phyloP scores from a whole-genome alignment of 345 rosid species.

The Citrus sinensis region DNA sequence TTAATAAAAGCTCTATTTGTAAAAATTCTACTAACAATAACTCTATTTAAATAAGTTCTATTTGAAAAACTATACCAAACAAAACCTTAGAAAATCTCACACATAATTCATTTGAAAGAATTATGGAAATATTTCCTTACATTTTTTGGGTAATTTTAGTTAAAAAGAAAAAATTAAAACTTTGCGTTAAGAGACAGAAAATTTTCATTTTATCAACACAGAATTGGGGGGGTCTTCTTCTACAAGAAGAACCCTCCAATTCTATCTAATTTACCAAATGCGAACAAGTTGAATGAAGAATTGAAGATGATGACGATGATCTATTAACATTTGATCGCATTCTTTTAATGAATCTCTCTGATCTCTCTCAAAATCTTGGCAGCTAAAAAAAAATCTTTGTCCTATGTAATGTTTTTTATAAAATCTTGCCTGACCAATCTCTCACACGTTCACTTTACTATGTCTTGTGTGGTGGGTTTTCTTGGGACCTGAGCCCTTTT shows the following conservation, averaged over 20 bases:
- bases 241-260: constrained; percentile 1
- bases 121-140: no score
- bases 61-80: no score
- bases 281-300: background rate
- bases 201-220: background rate
- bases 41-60: no score
- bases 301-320: background rate
- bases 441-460: constrained; percentile 10
- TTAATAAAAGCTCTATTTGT: fast-evolving
- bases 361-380: background rate
- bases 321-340: background rate
- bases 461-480: constrained; percentile 16
- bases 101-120: no score
- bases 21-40: no score
- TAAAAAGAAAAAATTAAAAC: background rate
- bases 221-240: background rate
- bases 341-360: background rate
- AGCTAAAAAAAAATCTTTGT: background rate
- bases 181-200: background rate
- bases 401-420: background rate
- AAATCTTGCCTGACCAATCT: background rate
- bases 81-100: no score
- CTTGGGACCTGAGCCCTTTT: constrained; percentile 26
- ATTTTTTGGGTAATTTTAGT: no score
- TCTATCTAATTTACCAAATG: background rate